Percentiles rank a stretch among this genome's conserved stretches.
Evolutionary conservation across 495 filamentous ascomycete species (phyloP).

Genomic region (Tetracladium marchalianum): DNA sequence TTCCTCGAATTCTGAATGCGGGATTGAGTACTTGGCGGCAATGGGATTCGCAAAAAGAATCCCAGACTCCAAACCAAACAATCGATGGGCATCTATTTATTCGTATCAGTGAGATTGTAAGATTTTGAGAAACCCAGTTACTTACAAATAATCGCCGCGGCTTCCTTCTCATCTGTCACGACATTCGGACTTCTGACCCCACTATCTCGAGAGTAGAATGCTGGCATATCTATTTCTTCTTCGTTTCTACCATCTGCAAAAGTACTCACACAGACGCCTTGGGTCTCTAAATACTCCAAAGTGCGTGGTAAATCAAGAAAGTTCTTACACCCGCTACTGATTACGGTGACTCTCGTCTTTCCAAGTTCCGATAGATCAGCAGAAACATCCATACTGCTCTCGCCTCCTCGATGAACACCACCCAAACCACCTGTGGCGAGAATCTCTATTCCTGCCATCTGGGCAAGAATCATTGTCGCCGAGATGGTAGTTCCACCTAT

Average conservation of each 20-base stretch:
- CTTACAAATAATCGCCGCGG: slow-evolving; percentile 75
- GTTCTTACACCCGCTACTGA: slow-evolving; percentile 87
- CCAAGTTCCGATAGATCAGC: slow-evolving; percentile 93
- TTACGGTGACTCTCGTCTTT: slow-evolving; percentile 76
- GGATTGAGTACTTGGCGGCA: slow-evolving; percentile 57
- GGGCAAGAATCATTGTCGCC: slow-evolving; percentile 83
- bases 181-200: slow-evolving; percentile 66
- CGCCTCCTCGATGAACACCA: slow-evolving; percentile 83
- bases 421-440: slow-evolving; percentile 83
- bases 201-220: slow-evolving; percentile 84
- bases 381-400: slow-evolving; percentile 83
- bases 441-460: slow-evolving; percentile 79
- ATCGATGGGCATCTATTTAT: slow-evolving; percentile 42
- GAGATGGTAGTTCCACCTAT: slow-evolving; percentile 90
- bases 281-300: slow-evolving; percentile 89
- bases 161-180: slow-evolving; percentile 64
- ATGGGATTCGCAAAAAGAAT: slow-evolving; percentile 85
- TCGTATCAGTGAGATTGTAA: background rate
- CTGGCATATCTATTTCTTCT: slow-evolving; percentile 66
- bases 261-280: slow-evolving; percentile 77
- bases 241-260: slow-evolving; percentile 68
- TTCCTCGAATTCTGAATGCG: slow-evolving; percentile 60
- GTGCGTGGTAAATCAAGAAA: slow-evolving; percentile 89
- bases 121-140: slow-evolving; percentile 1
- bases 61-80: slow-evolving; percentile 48